Conservation (phyloP, 805 yeast genomes). For the Groenewaldozyma salmanticensis region DNA sequence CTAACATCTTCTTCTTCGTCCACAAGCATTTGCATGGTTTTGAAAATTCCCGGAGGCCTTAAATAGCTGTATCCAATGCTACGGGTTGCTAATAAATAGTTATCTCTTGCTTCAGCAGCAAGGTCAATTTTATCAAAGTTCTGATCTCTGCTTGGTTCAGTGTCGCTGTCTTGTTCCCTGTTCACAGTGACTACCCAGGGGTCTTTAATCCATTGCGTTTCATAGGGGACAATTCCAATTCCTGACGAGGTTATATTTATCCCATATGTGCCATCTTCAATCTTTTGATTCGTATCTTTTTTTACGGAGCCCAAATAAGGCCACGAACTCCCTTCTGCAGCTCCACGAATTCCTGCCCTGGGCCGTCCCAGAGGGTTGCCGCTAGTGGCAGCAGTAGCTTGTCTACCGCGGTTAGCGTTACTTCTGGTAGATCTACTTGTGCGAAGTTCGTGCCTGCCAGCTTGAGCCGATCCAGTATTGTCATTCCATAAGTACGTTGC, state of each 20-base stretch:
- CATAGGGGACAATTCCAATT: neutral
- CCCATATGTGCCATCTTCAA: neutral
- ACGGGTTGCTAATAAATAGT: slow-evolving; percentile 24
- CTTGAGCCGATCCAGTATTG: too few relatives aligned
- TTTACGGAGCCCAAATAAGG: too few relatives aligned
- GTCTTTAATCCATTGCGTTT: neutral
- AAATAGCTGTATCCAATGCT: slow-evolving; percentile 40
- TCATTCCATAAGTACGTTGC: too few relatives aligned
- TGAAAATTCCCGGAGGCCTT: slow-evolving; percentile 50
- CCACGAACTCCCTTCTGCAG: too few relatives aligned
- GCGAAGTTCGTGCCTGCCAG: too few relatives aligned
- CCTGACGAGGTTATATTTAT: neutral
- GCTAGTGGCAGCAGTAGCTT: too few relatives aligned
- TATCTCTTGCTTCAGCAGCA: slow-evolving; percentile 4
- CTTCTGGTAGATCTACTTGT: too few relatives aligned
- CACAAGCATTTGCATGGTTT: slow-evolving; percentile 35
- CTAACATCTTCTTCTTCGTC: slow-evolving; percentile 15
- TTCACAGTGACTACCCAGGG: neutral
- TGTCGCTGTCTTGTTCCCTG: neutral
- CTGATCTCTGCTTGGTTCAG: neutral
- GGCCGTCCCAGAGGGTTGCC: too few relatives aligned
- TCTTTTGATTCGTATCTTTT: too few relatives aligned
- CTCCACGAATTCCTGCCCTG: too few relatives aligned
- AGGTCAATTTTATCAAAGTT: neutral
- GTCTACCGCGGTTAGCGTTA: too few relatives aligned